Base-by-base conservation (phyloP, 768 basidiomycete species). In the Leccinum uliginosum region DNA sequence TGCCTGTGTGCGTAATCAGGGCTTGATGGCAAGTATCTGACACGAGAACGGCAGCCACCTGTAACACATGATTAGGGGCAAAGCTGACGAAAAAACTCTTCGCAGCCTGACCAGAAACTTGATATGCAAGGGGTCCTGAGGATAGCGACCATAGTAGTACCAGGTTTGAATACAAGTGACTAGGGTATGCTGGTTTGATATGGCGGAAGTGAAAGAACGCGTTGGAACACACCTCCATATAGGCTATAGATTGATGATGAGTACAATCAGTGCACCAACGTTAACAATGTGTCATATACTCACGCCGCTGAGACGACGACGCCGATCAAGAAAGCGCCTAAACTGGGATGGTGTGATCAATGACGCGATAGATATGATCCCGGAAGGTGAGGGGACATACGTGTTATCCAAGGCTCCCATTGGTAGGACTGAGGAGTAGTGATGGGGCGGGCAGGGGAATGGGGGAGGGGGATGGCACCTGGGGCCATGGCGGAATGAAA, bases 21-120 rank as follows among this genome's bases (percentile, higher is more conserved):
- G 71, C 75, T 61, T 85, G 84, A 57, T 86, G 83, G 3, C 80
- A 64, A 0, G 78, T 80, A 62, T 85, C 83, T 51, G 80, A 83
- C 1, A 75, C 0, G 67, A 84, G 76, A 9, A 82, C 81, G 10
- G 71, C 73, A 30, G 71, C 75, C 19, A 85, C 84, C 84, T 85
- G 53, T 14, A 10, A 29, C 8, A 15, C 32, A 30, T 19, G 12
- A 17, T 69, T 38, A 19, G 9, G 12, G 34, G 7, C 15, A 7
- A 21, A 6, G 29, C n/a, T 4, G 55, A 49, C 15, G 15, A 17
- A 21, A 14, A 24, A 6, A 9, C 38, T 3, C 21, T 11, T 14
- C 21, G 30, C 24, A 3, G 26, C 67, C 76, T 59, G 58, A 83
- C 83, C 46, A 85, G 65, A 14, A 68, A 51, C 60, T 79, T 82